These are phyloP conservation scores for Tephrocybe sp. DNA, from an alignment of 768 basidiomycete genomes.

Conservation along the genomic window DNA sequence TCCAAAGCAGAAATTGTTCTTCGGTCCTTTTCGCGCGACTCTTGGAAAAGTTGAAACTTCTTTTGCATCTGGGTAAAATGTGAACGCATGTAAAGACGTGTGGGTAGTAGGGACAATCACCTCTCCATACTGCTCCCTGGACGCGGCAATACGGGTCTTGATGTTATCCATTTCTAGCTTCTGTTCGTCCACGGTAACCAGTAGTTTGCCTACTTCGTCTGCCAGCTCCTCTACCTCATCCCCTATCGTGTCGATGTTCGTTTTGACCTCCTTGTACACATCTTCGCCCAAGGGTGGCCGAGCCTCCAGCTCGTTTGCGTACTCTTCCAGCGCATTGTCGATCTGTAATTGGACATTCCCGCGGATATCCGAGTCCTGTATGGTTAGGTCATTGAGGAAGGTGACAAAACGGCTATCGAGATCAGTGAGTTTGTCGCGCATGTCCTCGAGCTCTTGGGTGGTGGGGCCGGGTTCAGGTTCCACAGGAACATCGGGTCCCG, in stretches of 20 bases:
- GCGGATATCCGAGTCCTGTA: constrained; percentile 17
- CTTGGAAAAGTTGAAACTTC: constrained; percentile 17
- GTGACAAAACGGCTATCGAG: constrained; percentile 17
- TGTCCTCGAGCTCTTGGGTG: constrained; percentile 14
- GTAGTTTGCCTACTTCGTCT: constrained; percentile 17
- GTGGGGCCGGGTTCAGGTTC: constrained; percentile 3
- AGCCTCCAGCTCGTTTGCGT: constrained; percentile 1
- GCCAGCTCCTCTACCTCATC: constrained; percentile 21
- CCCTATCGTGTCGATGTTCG: constrained; percentile 19
- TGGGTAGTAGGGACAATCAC: constrained; percentile 4
- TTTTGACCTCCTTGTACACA: constrained; percentile 7
- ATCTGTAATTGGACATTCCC: constrained; percentile 22
- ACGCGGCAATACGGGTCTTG: constrained; percentile 3
- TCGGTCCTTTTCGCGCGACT: constrained; percentile 15
- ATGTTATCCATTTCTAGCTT: constrained; percentile 6
- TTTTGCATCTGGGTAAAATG: constrained; percentile 19
- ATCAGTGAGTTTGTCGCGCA: constrained; percentile 17
- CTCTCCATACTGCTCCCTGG: constrained; percentile 11
- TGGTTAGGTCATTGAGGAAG: constrained; percentile 23
- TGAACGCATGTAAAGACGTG: background rate
- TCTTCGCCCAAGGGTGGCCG: background rate
- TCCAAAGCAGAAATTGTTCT: constrained; percentile 25
- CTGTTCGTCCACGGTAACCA: constrained; percentile 13
- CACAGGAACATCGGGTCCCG: constrained; percentile 2
- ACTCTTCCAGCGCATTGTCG: constrained; percentile 19